Percentiles rank a stretch among this genome's conserved stretches.
These are phyloP conservation scores for Fremontodendron californicum DNA, from an alignment of 345 rosid genomes.

Conservation along the genomic window DNA sequence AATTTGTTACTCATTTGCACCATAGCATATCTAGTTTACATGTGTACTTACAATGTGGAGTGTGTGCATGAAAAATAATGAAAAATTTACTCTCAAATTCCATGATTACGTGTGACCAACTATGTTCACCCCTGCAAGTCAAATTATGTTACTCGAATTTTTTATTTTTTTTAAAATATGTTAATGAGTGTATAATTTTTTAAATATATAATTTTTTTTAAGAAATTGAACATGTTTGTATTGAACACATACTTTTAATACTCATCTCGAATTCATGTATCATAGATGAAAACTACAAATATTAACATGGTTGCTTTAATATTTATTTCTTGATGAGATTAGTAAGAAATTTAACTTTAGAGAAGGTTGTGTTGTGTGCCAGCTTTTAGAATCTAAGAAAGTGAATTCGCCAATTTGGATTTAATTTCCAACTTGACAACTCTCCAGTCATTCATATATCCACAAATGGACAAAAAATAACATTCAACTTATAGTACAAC, in stretches of 20 bases:
- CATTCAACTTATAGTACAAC: too few species aligned
- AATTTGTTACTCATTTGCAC: neutral
- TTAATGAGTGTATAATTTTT: too few species aligned
- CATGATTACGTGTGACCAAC: constrained; percentile 46
- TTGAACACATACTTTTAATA: too few species aligned
- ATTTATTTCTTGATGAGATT: neutral
- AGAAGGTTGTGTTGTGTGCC: neutral
- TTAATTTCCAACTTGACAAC: too few species aligned
- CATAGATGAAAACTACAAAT: neutral
- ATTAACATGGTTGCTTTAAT: constrained; percentile 4
- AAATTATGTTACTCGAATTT: too few species aligned
- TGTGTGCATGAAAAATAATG: neutral
- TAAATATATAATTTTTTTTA: too few species aligned
- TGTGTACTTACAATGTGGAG: neutral
- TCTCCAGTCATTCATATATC: too few species aligned
- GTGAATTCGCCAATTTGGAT: neutral
- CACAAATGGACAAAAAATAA: too few species aligned
- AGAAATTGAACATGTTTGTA: too few species aligned
- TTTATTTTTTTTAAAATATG: too few species aligned
- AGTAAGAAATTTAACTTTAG: neutral
- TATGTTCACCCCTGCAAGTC: constrained; percentile 3
- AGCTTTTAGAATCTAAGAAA: neutral
- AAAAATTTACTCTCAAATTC: neutral
- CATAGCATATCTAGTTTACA: neutral
- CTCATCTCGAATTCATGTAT: too few species aligned